Percentiles rank a stretch among this genome's conserved stretches.
phyloP scores from a whole-genome alignment of 1,284 basidiomycete genomes.

The Ganoderma lucidum region DNA sequence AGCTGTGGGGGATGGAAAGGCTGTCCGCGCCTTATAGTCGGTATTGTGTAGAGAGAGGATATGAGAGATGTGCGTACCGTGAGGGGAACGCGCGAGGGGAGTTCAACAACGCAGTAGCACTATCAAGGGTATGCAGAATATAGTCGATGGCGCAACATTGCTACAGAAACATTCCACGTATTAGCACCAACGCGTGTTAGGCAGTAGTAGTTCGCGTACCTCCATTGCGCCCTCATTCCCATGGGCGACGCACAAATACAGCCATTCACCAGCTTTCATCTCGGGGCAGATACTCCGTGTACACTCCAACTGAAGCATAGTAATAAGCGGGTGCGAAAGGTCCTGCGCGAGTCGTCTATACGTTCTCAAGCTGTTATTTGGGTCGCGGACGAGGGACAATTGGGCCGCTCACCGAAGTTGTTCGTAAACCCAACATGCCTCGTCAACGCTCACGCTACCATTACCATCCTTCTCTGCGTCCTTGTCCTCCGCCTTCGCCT shows the following conservation, averaged over 20 bases:
- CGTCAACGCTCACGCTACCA: conserved; percentile 70
- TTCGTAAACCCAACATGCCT: conserved; percentile 94
- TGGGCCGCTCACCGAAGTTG: conserved; percentile 78
- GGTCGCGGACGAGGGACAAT: background rate
- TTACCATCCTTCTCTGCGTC: conserved; percentile 52
- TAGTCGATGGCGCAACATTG: conserved; percentile 99
- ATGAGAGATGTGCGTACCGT: conserved; percentile 54
- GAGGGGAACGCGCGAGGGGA: conserved; percentile 93
- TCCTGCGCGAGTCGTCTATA: conserved; percentile 91
- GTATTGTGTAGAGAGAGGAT: conserved; percentile 6
- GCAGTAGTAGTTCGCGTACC: conserved; percentile 44
- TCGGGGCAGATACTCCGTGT: conserved; percentile 87
- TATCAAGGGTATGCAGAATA: conserved; percentile 94
- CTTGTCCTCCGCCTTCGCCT: conserved; percentile 46
- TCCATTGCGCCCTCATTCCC: conserved; percentile 81
- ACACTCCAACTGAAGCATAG: conserved; percentile 87
- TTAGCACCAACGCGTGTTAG: background rate
- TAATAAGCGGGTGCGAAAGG: conserved; percentile 89
- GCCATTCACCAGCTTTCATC: conserved; percentile 98
- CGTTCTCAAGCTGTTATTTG: background rate
- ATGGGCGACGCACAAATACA: conserved; percentile 96
- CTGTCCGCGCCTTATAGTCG: conserved; percentile 46
- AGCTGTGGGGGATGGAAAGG: conserved; percentile 81
- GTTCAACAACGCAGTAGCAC: conserved; percentile 92
- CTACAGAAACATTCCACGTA: conserved; percentile 42